phyloP scores from a whole-genome alignment of 305 asterid species.

The Lippia alba region DNA sequence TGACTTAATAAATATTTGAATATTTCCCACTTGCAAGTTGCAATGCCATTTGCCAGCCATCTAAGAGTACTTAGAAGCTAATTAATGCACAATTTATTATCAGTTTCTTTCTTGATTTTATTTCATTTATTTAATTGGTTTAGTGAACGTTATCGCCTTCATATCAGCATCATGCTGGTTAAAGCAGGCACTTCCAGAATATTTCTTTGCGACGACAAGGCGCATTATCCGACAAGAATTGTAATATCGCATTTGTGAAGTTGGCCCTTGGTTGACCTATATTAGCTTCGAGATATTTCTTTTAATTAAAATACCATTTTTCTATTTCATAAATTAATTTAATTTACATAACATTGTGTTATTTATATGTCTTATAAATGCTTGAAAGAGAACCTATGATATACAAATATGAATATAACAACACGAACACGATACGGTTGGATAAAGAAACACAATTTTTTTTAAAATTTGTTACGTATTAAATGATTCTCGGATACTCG shows the following conservation, averaged over 20 bases:
- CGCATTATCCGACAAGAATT: constrained; percentile 32
- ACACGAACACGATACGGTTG: too few species aligned
- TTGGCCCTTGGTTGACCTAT: not conserved
- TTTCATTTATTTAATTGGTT: not conserved
- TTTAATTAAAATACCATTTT: not conserved
- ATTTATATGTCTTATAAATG: too few species aligned
- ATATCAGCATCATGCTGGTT: constrained; percentile 25
- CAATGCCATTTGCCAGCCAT: constrained; percentile 24
- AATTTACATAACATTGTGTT: too few species aligned
- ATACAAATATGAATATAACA: too few species aligned
- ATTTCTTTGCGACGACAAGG: not conserved
- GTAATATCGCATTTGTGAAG: not conserved
- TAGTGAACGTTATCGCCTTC: constrained; percentile 8
- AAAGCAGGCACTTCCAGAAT: not conserved
- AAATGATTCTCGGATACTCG: too few species aligned
- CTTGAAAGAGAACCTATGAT: too few species aligned
- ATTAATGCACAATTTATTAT: not conserved
- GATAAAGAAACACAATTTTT: too few species aligned
- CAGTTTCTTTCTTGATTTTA: not conserved
- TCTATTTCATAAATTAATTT: too few species aligned
- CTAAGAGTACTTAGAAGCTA: constrained; percentile 17
- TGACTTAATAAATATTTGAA: not conserved
- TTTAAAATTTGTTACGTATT: too few species aligned
- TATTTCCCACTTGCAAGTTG: constrained; percentile 25
- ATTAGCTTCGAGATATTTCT: too few species aligned